Percentiles rank a stretch among this genome's conserved stretches.
phyloP scores from a whole-genome alignment of 352 stramenopile genomes.

The Globisporangium spiculum region DNA sequence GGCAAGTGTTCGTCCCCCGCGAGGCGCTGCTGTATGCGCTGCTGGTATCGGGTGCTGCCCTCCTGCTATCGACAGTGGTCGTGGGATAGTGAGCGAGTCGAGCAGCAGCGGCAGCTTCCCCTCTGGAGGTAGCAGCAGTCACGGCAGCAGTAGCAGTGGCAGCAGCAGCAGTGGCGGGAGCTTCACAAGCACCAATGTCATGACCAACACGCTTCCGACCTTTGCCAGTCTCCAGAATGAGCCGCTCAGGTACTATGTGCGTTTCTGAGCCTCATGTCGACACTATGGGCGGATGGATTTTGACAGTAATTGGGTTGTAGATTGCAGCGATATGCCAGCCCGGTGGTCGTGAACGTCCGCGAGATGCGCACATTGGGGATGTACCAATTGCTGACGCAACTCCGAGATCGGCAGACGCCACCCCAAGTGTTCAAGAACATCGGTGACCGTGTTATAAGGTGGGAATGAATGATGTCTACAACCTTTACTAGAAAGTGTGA shows the following conservation, averaged over 20 bases:
- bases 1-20: neutral
- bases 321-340: neutral
- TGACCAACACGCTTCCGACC: neutral
- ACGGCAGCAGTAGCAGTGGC: neutral
- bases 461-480: neutral
- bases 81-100: neutral
- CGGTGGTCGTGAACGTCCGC: slow-evolving; percentile 4
- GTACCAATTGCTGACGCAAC: slow-evolving; percentile 10
- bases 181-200: neutral
- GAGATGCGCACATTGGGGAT: slow-evolving; percentile 1
- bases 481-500: neutral
- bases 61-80: neutral
- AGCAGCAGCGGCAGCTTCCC: neutral
- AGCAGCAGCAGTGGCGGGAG: neutral
- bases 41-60: neutral
- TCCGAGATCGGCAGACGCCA: slow-evolving; percentile 12
- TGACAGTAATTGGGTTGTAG: neutral
- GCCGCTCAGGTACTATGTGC: neutral
- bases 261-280: neutral
- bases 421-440: slow-evolving; percentile 10
- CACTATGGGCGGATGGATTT: neutral
- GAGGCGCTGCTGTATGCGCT: neutral
- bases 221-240: neutral
- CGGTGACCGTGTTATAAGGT: slow-evolving; percentile 11
- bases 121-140: neutral